Percentiles rank a stretch among this genome's conserved stretches.
These are phyloP conservation scores for Bolboschoenoplectus hybrid DNA, from an alignment of 202 grass and related monocot species.

Conservation along the genomic window DNA sequence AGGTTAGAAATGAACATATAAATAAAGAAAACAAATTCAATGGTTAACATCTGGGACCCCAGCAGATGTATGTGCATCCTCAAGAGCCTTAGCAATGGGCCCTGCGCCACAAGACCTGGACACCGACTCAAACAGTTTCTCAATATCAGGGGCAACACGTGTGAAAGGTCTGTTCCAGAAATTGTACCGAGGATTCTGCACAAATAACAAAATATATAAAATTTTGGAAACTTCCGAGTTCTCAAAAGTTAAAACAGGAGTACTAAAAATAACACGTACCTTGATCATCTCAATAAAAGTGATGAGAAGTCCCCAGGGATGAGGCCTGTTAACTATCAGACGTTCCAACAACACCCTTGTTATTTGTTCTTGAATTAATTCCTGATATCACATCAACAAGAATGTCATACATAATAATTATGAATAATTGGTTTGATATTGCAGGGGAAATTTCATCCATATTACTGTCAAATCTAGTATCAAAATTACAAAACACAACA, in stretches of 20 bases:
- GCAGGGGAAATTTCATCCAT: conserved; percentile 10
- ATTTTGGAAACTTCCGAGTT: not conserved
- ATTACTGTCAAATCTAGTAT: not conserved
- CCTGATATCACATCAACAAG: conserved; percentile 42
- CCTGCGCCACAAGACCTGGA: conserved; percentile 72
- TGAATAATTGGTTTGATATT: not conserved
- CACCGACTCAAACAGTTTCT: conserved; percentile 86
- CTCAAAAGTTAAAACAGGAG: not conserved
- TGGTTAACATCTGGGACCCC: conserved; percentile 57
- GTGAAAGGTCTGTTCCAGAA: conserved; percentile 89
- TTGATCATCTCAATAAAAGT: conserved; percentile 98
- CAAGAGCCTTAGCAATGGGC: conserved; percentile 52
- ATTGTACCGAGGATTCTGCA: conserved; percentile 83
- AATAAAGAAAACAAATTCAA: conserved; percentile 29
- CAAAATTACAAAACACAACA: not conserved
- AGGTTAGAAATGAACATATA: conserved; percentile 34
- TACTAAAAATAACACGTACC: conserved; percentile 39
- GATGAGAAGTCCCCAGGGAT: conserved; percentile 93
- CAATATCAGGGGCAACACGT: conserved; percentile 78
- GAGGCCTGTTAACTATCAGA: conserved; percentile 89
- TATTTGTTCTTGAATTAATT: conserved; percentile 96
- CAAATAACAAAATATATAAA: conserved; percentile 26
- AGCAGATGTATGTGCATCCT: conserved; percentile 57
- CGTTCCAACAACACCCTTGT: conserved; percentile 90
- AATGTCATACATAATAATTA: not conserved